Percentiles rank a stretch among this genome's conserved stretches.
Evolutionary conservation across 164 flowering plant species (phyloP).

Genomic region (Magnolia kwangsiensis): DNA sequence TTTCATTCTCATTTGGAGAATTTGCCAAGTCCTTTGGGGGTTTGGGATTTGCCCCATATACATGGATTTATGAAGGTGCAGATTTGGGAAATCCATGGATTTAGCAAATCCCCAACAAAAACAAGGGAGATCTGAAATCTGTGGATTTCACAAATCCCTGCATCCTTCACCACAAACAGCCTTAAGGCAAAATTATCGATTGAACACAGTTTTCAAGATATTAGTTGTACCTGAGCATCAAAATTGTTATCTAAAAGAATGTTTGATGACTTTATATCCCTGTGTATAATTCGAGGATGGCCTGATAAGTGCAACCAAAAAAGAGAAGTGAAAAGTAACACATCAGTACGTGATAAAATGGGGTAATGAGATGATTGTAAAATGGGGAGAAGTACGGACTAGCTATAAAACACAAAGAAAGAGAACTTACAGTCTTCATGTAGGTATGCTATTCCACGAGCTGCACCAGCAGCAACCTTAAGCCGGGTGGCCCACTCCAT

Average conservation of each 20-base stretch:
- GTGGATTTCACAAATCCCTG: no score
- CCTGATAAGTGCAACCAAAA: constrained; percentile 37
- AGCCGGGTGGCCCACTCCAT: constrained; percentile 72
- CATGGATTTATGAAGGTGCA: no score
- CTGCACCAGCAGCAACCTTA: constrained; percentile 79
- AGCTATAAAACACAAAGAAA: background rate
- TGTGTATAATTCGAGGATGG: constrained; percentile 85
- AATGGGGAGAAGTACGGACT: background rate
- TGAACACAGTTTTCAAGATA: background rate
- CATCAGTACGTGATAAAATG: background rate
- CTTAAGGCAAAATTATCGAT: background rate
- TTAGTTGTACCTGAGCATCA: constrained; percentile 66
- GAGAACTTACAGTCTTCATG: constrained; percentile 80
- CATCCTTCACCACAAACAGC: no score
- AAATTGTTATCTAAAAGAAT: constrained; percentile 77
- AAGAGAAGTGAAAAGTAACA: background rate
- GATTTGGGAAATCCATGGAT: no score
- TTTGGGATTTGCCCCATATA: no score
- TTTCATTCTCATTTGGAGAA: no score
- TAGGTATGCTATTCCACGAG: constrained; percentile 87
- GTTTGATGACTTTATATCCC: constrained; percentile 92
- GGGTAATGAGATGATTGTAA: background rate
- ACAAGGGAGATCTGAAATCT: no score
- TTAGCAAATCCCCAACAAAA: no score
- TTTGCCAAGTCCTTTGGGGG: no score